Base-by-base conservation (phyloP, 805 yeast genomes). In the Metschnikowia dekortorum region DNA sequence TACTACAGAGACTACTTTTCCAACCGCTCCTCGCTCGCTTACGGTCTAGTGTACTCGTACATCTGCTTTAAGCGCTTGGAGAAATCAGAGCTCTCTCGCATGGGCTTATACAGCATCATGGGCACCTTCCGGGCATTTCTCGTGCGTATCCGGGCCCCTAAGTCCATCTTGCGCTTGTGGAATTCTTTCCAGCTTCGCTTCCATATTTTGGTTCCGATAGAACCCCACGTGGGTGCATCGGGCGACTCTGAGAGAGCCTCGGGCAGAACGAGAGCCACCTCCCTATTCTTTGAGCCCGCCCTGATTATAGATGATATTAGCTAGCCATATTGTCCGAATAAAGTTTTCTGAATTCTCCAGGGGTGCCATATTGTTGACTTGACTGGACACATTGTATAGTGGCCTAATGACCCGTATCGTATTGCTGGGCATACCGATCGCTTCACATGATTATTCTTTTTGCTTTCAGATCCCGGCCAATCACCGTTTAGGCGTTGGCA, bases 241-340 rank as follows among this genome's bases (percentile, higher is more conserved):
- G 50, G 51, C 5, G 39, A 35, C 39, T 35, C 46, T 13, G 46
- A 36, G 14, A 44, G 38, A 38, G 48, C 51, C 9, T 51, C 58
- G 16, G 46, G 44, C 32, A 46, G 49, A n/a, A 50, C 58, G 14
- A 42, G 54, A 31, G 56, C 56, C 11, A 53, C 58, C 3, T 51
- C 58, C 9, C 44, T 51, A 29, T 44, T 49, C 44, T 55, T 53
- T 31, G 57, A 55, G 48, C 49, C 55, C 10, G 49, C 54, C 16
- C 54, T 52, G 52, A 49, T 55, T 42, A 51, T 55, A 42, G 53
- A 53, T 41, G 58, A 55, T 40, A 46, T 55, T 35, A 46, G 48
- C 31, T 53, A 44, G 47, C 30, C n/a, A 8, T 7, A 6, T 10
- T 18, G 18, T 16, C 22, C 13, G 34, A 29, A 22, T 33, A 41